Percentiles rank a stretch among this genome's conserved stretches.
phyloP scores from a whole-genome alignment of 306 rosid species.

The Cucumis hystrix region DNA sequence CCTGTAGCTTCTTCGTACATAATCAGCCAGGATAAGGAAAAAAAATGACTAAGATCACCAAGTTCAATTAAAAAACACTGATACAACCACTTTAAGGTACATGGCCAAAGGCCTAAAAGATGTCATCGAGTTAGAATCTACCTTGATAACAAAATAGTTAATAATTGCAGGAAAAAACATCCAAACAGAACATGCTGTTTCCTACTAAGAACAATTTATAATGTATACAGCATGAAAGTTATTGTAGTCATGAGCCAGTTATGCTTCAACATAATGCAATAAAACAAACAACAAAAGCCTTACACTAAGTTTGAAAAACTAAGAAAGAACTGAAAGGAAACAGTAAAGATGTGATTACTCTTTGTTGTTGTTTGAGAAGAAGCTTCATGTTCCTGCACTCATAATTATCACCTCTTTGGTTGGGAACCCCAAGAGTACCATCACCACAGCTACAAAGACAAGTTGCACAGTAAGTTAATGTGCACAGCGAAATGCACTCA shows the following conservation, averaged over 20 bases:
- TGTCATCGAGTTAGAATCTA: background rate
- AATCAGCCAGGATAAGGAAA: background rate
- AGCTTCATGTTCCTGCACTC: slow-evolving; percentile 99
- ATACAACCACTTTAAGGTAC: background rate
- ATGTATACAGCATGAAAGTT: background rate
- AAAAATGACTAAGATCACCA: background rate
- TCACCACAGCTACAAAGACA: slow-evolving; percentile 70
- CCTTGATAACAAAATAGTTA: background rate
- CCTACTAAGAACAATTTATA: background rate
- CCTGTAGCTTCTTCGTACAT: background rate
- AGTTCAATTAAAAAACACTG: background rate
- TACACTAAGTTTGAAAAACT: background rate
- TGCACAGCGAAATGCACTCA: background rate
- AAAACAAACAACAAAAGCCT: slow-evolving; percentile 1
- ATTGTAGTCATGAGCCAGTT: background rate
- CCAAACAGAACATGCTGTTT: background rate
- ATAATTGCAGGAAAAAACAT: background rate
- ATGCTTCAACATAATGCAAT: background rate
- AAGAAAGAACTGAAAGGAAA: slow-evolving; percentile 3
- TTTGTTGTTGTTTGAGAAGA: slow-evolving; percentile 95
- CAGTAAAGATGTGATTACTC: slow-evolving; percentile 41
- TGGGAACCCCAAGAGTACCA: slow-evolving; percentile 89
- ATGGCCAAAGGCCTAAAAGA: background rate
- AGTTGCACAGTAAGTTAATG: background rate
- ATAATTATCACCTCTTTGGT: slow-evolving; percentile 98